Evolutionary conservation across 805 yeast genomes (phyloP), one percentile per base, ranked within the genome.

Genomic region (Jamesozyma jinghongensis): DNA sequence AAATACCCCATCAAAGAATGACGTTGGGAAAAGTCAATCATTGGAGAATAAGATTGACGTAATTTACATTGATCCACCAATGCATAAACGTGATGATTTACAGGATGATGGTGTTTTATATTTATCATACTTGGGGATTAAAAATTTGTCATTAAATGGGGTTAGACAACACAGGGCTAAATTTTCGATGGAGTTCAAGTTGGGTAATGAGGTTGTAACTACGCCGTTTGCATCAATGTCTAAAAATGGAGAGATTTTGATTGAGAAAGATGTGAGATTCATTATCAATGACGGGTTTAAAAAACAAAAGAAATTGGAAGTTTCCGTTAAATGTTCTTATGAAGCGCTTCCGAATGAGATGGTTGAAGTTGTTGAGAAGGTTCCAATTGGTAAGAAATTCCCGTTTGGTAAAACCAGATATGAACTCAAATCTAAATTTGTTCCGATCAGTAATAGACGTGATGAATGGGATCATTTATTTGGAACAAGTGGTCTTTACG

Each of bases 401-500:
- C 45, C 46, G 7, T 57, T 57, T 38, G 52, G 58, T 16, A 65
- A 65, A 41, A 63, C 59, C n/a, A 66, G 61, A 41, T 67, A 56
- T 42, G 57, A 48, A 32, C 53, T 57, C 11, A 61, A 66, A 28
- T 67, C 59, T 36, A 74, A 65, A 47, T 73, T 69, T 45, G 73
- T 79, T 6, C 69, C 77, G 2, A 66, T 68, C 45, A 68, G 73
- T 22, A 67, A 71, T 1, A 60, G 62, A 3, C 44, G 48, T 16
- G 94, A 82, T 62, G 62, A 70, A 2, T 74, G 90, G 81, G 73
- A 72, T 19, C 59, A 66, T 19, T 62, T 74, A 42, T 70, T 85
- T 45, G 95, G 95, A 2, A 68, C 70, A 27, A 90, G 85, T 57
- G 97, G 97, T 2, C 82, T 94, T 29, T 87, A 85, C 69, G 95